Evolutionary conservation across 139 green algal genomes (phyloP).

Genomic region (Chlamydomonas eustigma): DNA sequence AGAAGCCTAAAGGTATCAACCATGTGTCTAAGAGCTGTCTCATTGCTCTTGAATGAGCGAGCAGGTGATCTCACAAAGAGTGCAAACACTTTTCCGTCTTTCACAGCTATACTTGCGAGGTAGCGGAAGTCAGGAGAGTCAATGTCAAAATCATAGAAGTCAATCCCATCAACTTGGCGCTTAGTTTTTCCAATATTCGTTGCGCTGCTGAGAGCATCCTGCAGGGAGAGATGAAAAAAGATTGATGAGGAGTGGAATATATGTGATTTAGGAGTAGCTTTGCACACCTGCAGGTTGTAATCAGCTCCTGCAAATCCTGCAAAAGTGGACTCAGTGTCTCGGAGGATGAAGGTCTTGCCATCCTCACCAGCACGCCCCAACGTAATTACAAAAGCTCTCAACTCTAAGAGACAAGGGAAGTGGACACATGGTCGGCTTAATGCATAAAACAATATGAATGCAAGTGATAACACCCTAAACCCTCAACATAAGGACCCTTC

Average conservation of each 20-base stretch:
- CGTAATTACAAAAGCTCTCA: slow-evolving; percentile 71
- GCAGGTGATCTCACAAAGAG: slow-evolving; percentile 48
- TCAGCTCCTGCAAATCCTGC: slow-evolving; percentile 80
- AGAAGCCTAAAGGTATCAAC: slow-evolving; percentile 61
- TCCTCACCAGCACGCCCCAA: slow-evolving; percentile 79
- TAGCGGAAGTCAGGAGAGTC: slow-evolving; percentile 57
- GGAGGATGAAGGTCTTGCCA: slow-evolving; percentile 72
- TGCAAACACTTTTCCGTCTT: slow-evolving; percentile 68
- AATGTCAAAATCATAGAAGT: slow-evolving; percentile 76
- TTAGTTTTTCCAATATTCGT: slow-evolving; percentile 13
- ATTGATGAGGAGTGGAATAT: no score
- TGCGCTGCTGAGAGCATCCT: slow-evolving; percentile 11
- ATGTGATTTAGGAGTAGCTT: no score
- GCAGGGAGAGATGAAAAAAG: not conserved
- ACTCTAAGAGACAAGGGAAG: no score
- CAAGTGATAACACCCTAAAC: not conserved
- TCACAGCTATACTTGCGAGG: slow-evolving; percentile 63
- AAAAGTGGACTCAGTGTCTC: slow-evolving; percentile 74
- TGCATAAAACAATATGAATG: no score
- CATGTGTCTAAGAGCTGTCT: slow-evolving; percentile 52
- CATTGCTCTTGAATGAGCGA: slow-evolving; percentile 38
- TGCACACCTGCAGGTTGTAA: slow-evolving; percentile 73
- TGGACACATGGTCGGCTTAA: no score
- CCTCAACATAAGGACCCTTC: not conserved
- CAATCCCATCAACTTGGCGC: slow-evolving; percentile 51